phyloP scores from a whole-genome alignment of 129 eudicot species.

The Chrysanthemum makinoi region DNA sequence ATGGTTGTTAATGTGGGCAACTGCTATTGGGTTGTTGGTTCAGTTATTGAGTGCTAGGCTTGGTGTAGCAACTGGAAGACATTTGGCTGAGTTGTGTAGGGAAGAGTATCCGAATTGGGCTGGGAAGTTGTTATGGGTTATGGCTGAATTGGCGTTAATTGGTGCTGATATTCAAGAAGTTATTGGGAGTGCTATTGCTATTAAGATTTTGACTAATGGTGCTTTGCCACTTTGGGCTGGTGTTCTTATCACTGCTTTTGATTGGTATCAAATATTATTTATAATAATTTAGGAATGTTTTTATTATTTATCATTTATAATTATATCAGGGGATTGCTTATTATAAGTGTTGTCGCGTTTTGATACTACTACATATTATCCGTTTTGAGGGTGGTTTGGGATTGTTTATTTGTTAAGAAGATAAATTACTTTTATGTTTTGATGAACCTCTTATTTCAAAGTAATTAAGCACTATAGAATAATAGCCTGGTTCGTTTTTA shows the following conservation, averaged over 20 bases:
- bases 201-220: slow-evolving; percentile 77
- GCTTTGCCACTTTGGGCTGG: slow-evolving; percentile 95
- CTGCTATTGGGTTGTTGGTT: slow-evolving; percentile 82
- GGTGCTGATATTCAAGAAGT: slow-evolving; percentile 98
- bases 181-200: slow-evolving; percentile 97
- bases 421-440: no score
- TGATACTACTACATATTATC: no score
- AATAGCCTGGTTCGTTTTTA: no score
- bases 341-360: no score
- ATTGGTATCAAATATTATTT: slow-evolving; percentile 51
- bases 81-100: slow-evolving; percentile 90
- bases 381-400: no score
- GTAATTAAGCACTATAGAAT: no score
- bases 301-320: neutral
- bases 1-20: slow-evolving; percentile 94
- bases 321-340: no score
- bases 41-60: slow-evolving; percentile 89
- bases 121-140: slow-evolving; percentile 66
- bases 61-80: slow-evolving; percentile 90
- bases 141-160: slow-evolving; percentile 88
- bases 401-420: no score
- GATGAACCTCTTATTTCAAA: no score
- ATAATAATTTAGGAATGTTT: neutral
- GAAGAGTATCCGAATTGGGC: slow-evolving; percentile 98
- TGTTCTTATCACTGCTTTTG: slow-evolving; percentile 83